These are phyloP conservation scores for Anthracocystis panici-leucophaei DNA, from an alignment of 1,284 basidiomycete species.

Conservation along the genomic window DNA sequence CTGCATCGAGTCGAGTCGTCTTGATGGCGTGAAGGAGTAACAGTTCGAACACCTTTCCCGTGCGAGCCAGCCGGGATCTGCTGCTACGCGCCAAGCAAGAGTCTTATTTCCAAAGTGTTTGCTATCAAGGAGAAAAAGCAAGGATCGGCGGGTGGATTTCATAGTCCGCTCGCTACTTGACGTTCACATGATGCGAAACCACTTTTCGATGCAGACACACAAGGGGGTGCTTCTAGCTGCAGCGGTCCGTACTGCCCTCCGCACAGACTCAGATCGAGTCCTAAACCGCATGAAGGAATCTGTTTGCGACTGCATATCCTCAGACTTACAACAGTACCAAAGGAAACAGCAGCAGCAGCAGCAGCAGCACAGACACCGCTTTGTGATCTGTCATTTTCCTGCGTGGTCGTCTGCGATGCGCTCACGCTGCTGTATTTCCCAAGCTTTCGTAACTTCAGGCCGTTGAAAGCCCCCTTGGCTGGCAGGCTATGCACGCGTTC, in stretches of 20 bases:
- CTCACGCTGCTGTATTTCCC: not conserved
- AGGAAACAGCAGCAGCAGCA: not conserved
- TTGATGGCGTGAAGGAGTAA: not conserved
- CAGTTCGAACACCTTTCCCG: not conserved
- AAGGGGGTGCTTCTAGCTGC: slow-evolving; percentile 2
- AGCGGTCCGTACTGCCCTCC: not conserved
- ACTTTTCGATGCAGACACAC: too few species aligned
- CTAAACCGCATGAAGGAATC: not conserved
- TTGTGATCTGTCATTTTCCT: slow-evolving; percentile 11
- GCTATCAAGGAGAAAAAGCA: not conserved
- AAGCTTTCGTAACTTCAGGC: too few species aligned
- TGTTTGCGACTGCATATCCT: slow-evolving; percentile 2
- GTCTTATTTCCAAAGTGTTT: not conserved
- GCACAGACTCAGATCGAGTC: not conserved
- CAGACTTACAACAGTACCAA: slow-evolving; percentile 2
- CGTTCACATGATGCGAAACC: not conserved
- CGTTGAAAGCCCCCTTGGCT: not conserved
- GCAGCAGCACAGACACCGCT: slow-evolving; percentile 7
- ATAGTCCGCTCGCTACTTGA: not conserved
- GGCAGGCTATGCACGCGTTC: not conserved
- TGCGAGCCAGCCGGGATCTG: slow-evolving; percentile 4
- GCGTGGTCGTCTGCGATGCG: not conserved
- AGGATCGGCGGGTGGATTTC: not conserved
- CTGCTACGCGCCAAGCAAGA: not conserved
- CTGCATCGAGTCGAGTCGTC: not conserved